Conservation (phyloP, 495 filamentous ascomycete species). For the Penicillium subrubescens region DNA sequence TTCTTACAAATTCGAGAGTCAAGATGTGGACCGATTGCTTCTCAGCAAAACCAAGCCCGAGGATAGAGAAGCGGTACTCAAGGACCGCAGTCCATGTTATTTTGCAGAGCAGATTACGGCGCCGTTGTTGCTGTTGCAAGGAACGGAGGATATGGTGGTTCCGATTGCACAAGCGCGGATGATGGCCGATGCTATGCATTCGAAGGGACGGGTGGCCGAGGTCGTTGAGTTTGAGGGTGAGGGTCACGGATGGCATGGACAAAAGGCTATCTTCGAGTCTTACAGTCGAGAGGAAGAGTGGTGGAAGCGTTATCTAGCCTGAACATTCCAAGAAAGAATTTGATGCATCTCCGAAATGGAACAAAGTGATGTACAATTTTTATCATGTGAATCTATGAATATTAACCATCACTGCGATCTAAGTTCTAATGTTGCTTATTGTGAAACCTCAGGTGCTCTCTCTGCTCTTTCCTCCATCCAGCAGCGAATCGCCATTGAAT, state of each 20-base stretch:
- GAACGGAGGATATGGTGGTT: conserved; percentile 49
- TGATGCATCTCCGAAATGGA: neutral
- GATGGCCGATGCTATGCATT: conserved; percentile 42
- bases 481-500: conserved; percentile 45
- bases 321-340: neutral
- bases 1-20: conserved; percentile 56
- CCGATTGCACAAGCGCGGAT: conserved; percentile 48
- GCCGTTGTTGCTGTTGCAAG: conserved; percentile 50
- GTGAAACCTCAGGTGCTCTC: neutral
- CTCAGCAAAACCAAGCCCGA: conserved; percentile 29
- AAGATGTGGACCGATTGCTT: conserved; percentile 46
- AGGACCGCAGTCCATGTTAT: conserved; percentile 45
- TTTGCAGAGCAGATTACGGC: conserved; percentile 47
- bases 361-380: neutral
- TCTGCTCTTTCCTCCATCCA: conserved; percentile 35
- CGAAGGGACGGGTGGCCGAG: conserved; percentile 41
- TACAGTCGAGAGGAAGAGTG: conserved; percentile 27
- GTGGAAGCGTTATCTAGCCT: conserved; percentile 31
- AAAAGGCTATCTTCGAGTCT: conserved; percentile 29
- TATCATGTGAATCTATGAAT: neutral
- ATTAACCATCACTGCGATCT: neutral
- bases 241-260: conserved; percentile 43
- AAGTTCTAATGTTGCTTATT: neutral
- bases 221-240: conserved; percentile 50
- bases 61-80: conserved; percentile 40